Evolutionary conservation across 108 stramenopile species (phyloP).

Genomic region (Pseudonitzschia pungens): DNA sequence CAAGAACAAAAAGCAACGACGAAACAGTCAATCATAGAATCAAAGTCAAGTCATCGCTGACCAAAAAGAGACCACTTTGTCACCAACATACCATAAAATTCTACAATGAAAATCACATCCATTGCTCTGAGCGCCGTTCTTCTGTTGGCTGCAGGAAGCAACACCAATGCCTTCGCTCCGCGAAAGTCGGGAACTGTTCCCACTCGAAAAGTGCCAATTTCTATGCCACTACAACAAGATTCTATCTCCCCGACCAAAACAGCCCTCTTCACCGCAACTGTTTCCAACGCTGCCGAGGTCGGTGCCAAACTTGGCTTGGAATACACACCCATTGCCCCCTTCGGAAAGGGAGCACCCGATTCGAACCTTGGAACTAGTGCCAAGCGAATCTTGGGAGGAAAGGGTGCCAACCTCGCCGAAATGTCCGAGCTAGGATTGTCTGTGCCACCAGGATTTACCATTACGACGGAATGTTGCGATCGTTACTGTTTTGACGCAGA

Average conservation of each 20-base stretch:
- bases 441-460: conserved; percentile 82
- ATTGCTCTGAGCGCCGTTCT: conserved; percentile 1
- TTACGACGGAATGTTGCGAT: conserved; percentile 63
- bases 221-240: background rate
- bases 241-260: background rate
- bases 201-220: background rate
- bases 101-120: background rate
- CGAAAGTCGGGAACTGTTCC: background rate
- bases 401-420: conserved; percentile 71
- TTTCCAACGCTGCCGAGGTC: background rate
- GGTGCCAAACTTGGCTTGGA: conserved; percentile 19
- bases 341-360: conserved; percentile 45
- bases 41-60: too few species aligned
- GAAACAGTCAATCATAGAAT: too few species aligned
- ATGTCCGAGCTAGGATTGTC: conserved; percentile 69
- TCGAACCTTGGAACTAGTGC: conserved; percentile 4
- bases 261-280: conserved; percentile 1
- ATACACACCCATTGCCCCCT: conserved; percentile 44
- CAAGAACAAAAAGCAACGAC: background rate
- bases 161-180: background rate
- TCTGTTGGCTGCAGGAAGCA: background rate
- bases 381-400: conserved; percentile 62
- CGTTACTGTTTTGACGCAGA: conserved; percentile 37
- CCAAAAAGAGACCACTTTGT: background rate
- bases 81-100: background rate